Base-by-base conservation (phyloP, 495 filamentous ascomycete genomes). In the Paragyromitra xinjiangensis region DNA sequence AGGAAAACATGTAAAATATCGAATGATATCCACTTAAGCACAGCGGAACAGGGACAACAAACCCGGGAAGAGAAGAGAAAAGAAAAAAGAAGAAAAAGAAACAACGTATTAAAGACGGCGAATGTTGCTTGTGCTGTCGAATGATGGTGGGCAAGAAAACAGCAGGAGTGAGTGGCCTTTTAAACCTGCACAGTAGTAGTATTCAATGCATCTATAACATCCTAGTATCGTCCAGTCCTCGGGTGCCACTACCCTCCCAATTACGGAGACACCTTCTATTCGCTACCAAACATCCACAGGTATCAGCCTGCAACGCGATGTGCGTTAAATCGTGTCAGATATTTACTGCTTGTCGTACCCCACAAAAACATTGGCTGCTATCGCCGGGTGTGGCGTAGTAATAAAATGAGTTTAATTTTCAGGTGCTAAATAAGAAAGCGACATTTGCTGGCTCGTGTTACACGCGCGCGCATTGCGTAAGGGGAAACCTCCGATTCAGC, bases 281-380 rank as follows among this genome's bases (percentile, higher is more conserved):
- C 66, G 77, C 50, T 62, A 62, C 68, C 75, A 66, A 59, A 9
- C 70, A 64, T 50, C 50, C 37, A 40, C 58, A 61, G 58, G 50
- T 56, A 56, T 75, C 75, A 79, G 39, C 58, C 65, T 78, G 75
- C 75, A 22, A 78, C 77, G 26, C 56, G 44, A 61, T 71, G 68
- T 71, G 77, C 66, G 61, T 74, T 64, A 78, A 64, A 45, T 71
- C 74, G 67, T 71, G 76, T 64, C 64, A 77, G 75, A 45, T 61
- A 77, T 24, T 63, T 73, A 77, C 74, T 77, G 74, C 68, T 61
- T 51, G 76, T 62, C 40, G 42, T 70, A 69, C 76, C 76, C 77
- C 77, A 48, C 65, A 71, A 71, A 58, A 44, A 44, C 8, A 44
- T 45, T 44, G 45, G 45, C 37, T 58, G 19, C 7, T 40, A 29